Evolutionary conservation across 805 yeast genomes (phyloP).

Genomic region (Metschnikowia gelsemii): DNA sequence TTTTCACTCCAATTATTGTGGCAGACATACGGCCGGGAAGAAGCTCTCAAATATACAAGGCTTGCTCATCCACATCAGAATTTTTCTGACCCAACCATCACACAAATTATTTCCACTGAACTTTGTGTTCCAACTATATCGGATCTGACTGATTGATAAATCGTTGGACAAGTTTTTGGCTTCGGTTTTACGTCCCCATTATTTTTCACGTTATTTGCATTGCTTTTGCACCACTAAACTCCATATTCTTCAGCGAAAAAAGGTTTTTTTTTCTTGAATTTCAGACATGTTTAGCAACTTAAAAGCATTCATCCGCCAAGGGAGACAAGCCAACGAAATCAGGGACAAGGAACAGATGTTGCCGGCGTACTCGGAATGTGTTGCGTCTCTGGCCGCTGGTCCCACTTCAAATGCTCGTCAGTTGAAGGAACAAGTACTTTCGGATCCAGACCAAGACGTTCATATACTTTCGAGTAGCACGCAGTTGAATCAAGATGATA

Average conservation of each 20-base stretch:
- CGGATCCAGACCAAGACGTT: constrained; percentile 13
- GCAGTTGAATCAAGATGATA: not conserved
- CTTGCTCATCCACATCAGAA: not conserved
- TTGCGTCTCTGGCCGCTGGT: not conserved
- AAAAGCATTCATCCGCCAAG: constrained; percentile 62
- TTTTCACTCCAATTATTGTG: not conserved
- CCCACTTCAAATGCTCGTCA: constrained; percentile 4
- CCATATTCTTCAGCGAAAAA: too few relatives aligned
- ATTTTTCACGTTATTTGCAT: too few relatives aligned
- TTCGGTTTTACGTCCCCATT: too few relatives aligned
- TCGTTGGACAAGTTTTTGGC: too few relatives aligned
- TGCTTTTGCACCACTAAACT: too few relatives aligned
- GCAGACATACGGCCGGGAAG: not conserved
- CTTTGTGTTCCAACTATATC: too few relatives aligned
- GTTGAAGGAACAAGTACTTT: constrained; percentile 6
- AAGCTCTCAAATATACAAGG: not conserved
- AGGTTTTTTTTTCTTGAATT: too few relatives aligned
- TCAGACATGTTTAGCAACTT: constrained; percentile 41
- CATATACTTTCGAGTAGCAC: constrained; percentile 1
- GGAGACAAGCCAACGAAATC: constrained; percentile 52
- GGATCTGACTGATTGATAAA: too few relatives aligned
- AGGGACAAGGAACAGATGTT: constrained; percentile 8
- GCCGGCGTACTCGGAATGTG: constrained; percentile 1
- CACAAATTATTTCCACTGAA: too few relatives aligned
- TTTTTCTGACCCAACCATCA: too few relatives aligned